phyloP scores from a whole-genome alignment of 2,329 filamentous ascomycete species.

The Alternaria hordeiaustralica region DNA sequence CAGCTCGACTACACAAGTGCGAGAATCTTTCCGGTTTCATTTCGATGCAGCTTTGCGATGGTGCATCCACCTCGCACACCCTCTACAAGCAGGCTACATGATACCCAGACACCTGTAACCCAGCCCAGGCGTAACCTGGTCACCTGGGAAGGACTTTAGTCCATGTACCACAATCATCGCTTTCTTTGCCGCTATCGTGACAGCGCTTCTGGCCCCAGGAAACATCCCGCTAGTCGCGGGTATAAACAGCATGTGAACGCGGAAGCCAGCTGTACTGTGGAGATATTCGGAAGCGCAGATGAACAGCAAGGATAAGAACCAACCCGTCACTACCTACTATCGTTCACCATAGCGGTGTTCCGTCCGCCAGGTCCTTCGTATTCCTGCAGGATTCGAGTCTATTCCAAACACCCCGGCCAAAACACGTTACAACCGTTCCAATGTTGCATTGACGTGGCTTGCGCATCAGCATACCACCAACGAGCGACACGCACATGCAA shows the following conservation, averaged over 20 bases:
- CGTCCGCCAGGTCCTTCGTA: constrained; percentile 5
- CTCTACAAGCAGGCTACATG: background rate
- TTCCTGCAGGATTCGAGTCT: background rate
- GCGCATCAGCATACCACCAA: background rate
- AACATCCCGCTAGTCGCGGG: constrained; percentile 10
- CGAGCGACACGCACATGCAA: constrained; percentile 1
- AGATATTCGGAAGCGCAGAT: constrained; percentile 8
- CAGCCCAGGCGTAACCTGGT: constrained; percentile 18
- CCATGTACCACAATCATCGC: constrained; percentile 3
- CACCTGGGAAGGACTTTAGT: constrained; percentile 2
- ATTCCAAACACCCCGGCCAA: constrained; percentile 3
- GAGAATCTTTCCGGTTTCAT: background rate
- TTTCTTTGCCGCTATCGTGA: constrained; percentile 7
- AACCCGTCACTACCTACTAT: background rate
- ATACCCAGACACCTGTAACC: constrained; percentile 9
- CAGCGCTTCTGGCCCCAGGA: constrained; percentile 8
- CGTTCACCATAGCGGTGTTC: constrained; percentile 1
- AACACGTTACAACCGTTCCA: constrained; percentile 14
- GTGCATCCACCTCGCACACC: background rate
- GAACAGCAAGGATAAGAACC: constrained; percentile 1
- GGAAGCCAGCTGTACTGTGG: background rate
- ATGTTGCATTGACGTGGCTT: constrained; percentile 18
- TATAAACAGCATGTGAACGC: constrained; percentile 12
- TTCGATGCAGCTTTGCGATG: background rate
- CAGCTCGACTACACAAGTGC: background rate